These are phyloP conservation scores for Trichoderma sp. DNA, from an alignment of 2,329 filamentous ascomycete species.

Conservation along the genomic window DNA sequence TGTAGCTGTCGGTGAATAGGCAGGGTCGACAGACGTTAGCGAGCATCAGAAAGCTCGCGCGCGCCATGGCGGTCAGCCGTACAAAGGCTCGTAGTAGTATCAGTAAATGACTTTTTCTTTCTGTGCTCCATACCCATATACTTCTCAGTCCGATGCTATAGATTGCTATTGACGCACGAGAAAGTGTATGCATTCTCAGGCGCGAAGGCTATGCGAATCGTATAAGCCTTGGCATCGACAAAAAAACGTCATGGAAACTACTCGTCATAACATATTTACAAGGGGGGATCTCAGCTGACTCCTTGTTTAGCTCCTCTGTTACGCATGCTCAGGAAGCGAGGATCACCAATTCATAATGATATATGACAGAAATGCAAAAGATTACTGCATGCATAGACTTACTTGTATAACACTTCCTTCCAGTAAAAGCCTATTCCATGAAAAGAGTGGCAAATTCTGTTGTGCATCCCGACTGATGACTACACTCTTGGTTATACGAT, in stretches of 20 bases:
- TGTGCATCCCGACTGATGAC: not conserved
- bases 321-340: not conserved
- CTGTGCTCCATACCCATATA: too few species aligned
- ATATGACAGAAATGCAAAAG: conserved; percentile 3
- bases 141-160: not conserved
- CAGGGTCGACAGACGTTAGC: not conserved
- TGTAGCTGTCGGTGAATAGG: not conserved
- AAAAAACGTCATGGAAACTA: not conserved
- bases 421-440: not conserved
- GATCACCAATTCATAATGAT: not conserved
- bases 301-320: conserved; percentile 9
- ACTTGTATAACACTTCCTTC: not conserved
- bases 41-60: not conserved
- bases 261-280: not conserved
- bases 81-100: not conserved
- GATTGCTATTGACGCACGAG: not conserved
- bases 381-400: not conserved
- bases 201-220: not conserved
- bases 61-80: too few species aligned
- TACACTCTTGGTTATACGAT: not conserved
- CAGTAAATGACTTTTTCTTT: too few species aligned
- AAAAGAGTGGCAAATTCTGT: not conserved
- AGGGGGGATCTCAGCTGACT: not conserved
- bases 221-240: not conserved
- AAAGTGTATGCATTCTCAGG: not conserved